A percentile compares a stretch with the other conserved stretches of the same genome.
phyloP scores from a whole-genome alignment of 75 land plant species.

The Isoetes taiwanensis region DNA sequence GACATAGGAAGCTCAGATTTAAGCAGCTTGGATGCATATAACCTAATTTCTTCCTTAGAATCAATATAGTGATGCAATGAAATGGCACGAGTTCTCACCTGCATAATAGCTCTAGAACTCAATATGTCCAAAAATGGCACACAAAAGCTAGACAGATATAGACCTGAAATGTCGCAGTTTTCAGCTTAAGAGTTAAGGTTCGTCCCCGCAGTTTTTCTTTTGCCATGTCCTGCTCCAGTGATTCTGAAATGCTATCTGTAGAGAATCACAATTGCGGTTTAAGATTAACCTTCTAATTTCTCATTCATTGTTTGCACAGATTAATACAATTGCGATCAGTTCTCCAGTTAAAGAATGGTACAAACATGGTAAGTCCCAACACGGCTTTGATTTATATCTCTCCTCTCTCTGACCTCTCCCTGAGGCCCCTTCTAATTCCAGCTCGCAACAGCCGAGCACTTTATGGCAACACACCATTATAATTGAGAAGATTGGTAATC shows the following conservation, averaged over 20 bases:
- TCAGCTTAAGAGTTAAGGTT: slow-evolving; percentile 74
- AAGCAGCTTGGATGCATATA: slow-evolving; percentile 51
- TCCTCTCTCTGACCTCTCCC: too few relatives aligned
- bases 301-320: too few relatives aligned
- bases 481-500: too few relatives aligned
- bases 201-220: slow-evolving; percentile 60
- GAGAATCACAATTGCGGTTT: too few relatives aligned
- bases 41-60: slow-evolving; percentile 47
- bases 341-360: too few relatives aligned
- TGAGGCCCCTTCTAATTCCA: too few relatives aligned
- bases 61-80: slow-evolving; percentile 46
- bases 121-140: neutral
- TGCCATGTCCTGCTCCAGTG: slow-evolving; percentile 51
- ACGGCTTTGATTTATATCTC: too few relatives aligned
- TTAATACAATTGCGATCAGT: too few relatives aligned
- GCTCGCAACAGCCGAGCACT: too few relatives aligned
- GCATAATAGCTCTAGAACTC: neutral
- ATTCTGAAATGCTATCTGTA: slow-evolving; percentile 58
- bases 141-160: neutral
- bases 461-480: too few relatives aligned
- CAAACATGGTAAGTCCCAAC: too few relatives aligned
- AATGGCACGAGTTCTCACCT: slow-evolving; percentile 71
- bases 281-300: too few relatives aligned
- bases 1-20: slow-evolving; percentile 80
- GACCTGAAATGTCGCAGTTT: slow-evolving; percentile 84